Conservation (phyloP, 73 alveolate genomes). For the Tetrahymena elliotti region DNA sequence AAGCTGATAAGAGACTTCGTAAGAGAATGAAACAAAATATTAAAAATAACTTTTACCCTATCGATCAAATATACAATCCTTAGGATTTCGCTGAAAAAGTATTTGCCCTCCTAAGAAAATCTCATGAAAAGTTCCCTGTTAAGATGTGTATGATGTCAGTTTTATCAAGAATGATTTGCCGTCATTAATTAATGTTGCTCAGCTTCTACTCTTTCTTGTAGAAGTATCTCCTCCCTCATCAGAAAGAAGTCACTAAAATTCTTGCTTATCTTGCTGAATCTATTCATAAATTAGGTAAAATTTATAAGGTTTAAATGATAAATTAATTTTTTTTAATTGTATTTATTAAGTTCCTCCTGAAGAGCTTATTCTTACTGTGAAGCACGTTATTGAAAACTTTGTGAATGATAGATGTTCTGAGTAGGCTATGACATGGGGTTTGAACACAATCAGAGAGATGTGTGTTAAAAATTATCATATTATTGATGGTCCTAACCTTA, state of each 20-base stretch:
- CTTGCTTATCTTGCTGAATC: conserved; percentile 36
- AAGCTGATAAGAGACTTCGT: background rate
- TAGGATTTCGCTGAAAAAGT: conserved; percentile 34
- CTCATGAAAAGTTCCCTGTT: conserved; percentile 21
- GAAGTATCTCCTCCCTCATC: conserved; percentile 24
- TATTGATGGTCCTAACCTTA: conserved; percentile 9
- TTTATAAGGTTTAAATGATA: background rate
- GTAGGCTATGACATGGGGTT: conserved; percentile 22
- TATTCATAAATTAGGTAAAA: conserved; percentile 1
- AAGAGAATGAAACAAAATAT: background rate
- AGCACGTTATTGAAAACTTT: conserved; percentile 24
- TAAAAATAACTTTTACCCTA: conserved; percentile 8
- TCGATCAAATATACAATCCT: conserved; percentile 28
- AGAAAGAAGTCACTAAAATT: conserved; percentile 22
- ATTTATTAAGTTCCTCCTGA: conserved; percentile 15
- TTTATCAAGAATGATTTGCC: conserved; percentile 21
- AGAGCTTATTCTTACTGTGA: conserved; percentile 4
- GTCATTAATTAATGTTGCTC: conserved; percentile 15
- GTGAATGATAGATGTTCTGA: conserved; percentile 35
- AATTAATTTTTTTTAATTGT: too few species aligned
- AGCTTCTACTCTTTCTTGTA: conserved; percentile 16
- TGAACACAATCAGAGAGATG: conserved; percentile 18
- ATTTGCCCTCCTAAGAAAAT: conserved; percentile 15
- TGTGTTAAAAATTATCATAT: conserved; percentile 4
- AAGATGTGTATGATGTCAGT: conserved; percentile 35